A percentile compares a stretch with the other conserved stretches of the same genome.
phyloP scores from a whole-genome alignment of 192 early-diverging fungal genomes.

The Gaertneriomyces sp. region DNA sequence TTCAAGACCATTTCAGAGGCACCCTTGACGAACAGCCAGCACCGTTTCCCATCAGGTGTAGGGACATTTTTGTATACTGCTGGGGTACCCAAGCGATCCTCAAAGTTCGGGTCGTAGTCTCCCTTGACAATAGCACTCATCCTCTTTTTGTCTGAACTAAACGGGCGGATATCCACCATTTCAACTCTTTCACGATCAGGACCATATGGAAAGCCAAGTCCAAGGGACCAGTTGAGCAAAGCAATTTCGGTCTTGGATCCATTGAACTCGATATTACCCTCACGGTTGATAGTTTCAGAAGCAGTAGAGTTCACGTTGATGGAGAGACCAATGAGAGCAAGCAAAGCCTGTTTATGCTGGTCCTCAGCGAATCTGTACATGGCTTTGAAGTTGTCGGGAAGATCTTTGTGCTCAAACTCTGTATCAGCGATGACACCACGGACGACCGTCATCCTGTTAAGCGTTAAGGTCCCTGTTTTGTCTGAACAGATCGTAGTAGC shows the following conservation, averaged over 20 bases:
- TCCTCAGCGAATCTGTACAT: slow-evolving; percentile 5
- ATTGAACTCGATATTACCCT: slow-evolving; percentile 44
- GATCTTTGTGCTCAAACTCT: slow-evolving; percentile 55
- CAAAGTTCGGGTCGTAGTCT: slow-evolving; percentile 34
- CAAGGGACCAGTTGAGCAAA: slow-evolving; percentile 70
- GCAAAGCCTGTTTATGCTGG: slow-evolving; percentile 47
- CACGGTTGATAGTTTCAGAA: slow-evolving; percentile 41
- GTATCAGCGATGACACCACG: slow-evolving; percentile 71
- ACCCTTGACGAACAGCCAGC: slow-evolving; percentile 89
- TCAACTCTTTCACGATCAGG: slow-evolving; percentile 61
- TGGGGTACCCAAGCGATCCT: background rate
- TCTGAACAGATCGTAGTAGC: slow-evolving; percentile 98
- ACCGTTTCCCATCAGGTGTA: slow-evolving; percentile 14
- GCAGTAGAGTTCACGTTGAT: slow-evolving; percentile 73
- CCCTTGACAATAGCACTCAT: slow-evolving; percentile 83
- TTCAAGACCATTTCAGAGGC: slow-evolving; percentile 73
- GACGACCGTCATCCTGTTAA: slow-evolving; percentile 98
- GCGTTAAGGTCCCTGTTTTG: slow-evolving; percentile 97
- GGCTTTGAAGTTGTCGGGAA: slow-evolving; percentile 33
- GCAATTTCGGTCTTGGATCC: slow-evolving; percentile 98
- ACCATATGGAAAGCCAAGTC: slow-evolving; percentile 61
- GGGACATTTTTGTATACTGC: background rate
- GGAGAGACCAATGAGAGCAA: slow-evolving; percentile 63
- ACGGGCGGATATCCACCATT: slow-evolving; percentile 77
- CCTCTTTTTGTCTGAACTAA: slow-evolving; percentile 87